These are phyloP conservation scores for Aspergillus pseudoterreus DNA, from an alignment of 2,329 filamentous ascomycete genomes.

Conservation along the genomic window DNA sequence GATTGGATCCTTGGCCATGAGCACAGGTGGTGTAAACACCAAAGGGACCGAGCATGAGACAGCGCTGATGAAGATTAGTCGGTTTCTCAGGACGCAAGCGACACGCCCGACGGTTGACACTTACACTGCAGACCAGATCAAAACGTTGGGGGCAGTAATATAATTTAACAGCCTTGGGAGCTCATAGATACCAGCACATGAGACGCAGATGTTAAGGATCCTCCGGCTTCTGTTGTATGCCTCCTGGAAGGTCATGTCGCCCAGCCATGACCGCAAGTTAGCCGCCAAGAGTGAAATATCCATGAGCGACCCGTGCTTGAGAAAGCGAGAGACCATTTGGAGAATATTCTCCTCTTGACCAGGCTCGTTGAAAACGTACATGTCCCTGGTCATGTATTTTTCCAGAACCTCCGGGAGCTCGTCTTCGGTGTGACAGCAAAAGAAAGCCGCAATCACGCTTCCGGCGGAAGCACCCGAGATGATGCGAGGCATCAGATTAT, in stretches of 20 bases:
- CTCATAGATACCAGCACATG: conserved; percentile 81
- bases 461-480: conserved; percentile 85
- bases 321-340: conserved; percentile 65
- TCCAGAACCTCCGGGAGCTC: conserved; percentile 69
- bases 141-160: conserved; percentile 85
- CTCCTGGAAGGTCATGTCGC: conserved; percentile 91
- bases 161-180: conserved; percentile 86
- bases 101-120: conserved; percentile 20
- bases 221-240: conserved; percentile 91
- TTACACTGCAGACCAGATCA: conserved; percentile 90
- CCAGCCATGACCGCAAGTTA: conserved; percentile 76
- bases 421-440: conserved; percentile 73
- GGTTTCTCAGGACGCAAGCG: not conserved
- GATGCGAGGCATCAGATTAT: conserved; percentile 73
- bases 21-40: conserved; percentile 72
- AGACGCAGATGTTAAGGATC: conserved; percentile 92
- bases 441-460: conserved; percentile 77
- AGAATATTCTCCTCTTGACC: conserved; percentile 60
- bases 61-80: conserved; percentile 46
- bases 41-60: conserved; percentile 90
- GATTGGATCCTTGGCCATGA: conserved; percentile 79
- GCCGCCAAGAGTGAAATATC: conserved; percentile 77
- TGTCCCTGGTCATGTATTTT: conserved; percentile 72
- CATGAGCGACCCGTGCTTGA: conserved; percentile 80
- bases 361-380: conserved; percentile 72